Evolutionary conservation across 768 basidiomycete genomes (phyloP).

Genomic region (Lactifluus rugatus): DNA sequence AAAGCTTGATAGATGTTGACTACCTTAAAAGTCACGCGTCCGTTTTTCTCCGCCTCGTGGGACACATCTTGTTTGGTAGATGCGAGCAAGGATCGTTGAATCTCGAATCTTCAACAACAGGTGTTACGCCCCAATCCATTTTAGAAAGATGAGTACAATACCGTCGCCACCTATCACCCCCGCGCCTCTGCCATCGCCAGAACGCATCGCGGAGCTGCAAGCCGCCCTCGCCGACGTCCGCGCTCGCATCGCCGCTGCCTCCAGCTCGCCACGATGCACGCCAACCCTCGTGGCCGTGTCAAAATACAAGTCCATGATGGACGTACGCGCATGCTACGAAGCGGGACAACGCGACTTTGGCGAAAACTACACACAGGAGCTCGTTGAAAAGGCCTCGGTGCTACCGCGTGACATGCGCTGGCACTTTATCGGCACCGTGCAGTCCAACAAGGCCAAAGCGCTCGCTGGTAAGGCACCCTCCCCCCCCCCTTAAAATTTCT

Average conservation of each 20-base stretch:
- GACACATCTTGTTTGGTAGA: background rate
- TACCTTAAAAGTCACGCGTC: background rate
- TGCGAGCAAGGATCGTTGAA: background rate
- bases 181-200: constrained; percentile 22
- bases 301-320: constrained; percentile 83
- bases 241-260: constrained; percentile 35
- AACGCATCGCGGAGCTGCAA: constrained; percentile 43
- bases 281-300: constrained; percentile 77
- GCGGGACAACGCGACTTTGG: constrained; percentile 86
- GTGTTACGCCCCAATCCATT: background rate
- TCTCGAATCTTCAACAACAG: background rate
- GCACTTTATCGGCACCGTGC: constrained; percentile 13
- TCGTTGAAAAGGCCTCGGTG: constrained; percentile 66
- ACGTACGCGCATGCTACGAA: constrained; percentile 76
- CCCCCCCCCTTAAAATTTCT: background rate
- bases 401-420: constrained; percentile 38
- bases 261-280: constrained; percentile 19
- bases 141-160: background rate
- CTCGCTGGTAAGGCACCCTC: constrained; percentile 3
- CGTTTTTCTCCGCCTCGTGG: background rate
- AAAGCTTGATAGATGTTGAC: background rate
- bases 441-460: constrained; percentile 16
- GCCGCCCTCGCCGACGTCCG: constrained; percentile 46
- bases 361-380: constrained; percentile 94
- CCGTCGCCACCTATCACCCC: background rate